Conservation (phyloP, 176 grass and related monocot genomes). For the Juncus effusus region DNA sequence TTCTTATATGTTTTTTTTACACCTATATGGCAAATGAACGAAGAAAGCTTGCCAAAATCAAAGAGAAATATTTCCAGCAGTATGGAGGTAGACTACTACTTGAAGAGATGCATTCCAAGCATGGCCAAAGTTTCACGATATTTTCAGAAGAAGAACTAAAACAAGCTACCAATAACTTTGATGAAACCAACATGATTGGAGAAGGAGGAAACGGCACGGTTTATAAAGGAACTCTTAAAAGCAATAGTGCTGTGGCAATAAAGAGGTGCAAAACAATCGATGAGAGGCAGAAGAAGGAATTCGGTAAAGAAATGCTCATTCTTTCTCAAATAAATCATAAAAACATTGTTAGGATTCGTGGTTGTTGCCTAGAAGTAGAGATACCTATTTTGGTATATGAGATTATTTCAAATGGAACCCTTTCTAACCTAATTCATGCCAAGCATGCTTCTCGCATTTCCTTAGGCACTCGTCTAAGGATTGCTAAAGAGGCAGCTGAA, state of each 20-base stretch:
- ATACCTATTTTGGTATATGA: constrained; percentile 38
- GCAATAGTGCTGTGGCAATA: neutral
- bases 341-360: constrained; percentile 31
- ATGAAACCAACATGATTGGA: constrained; percentile 26
- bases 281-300: constrained; percentile 24
- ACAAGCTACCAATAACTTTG: constrained; percentile 34
- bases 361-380: constrained; percentile 36
- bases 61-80: constrained; percentile 14
- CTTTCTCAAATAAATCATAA: constrained; percentile 30
- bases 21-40: neutral
- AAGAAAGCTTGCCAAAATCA: constrained; percentile 1
- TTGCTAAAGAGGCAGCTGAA: constrained; percentile 11
- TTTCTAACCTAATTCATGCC: constrained; percentile 16
- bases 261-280: constrained; percentile 36
- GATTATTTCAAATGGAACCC: constrained; percentile 29
- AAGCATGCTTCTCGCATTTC: neutral
- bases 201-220: constrained; percentile 39
- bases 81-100: constrained; percentile 13
- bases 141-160: constrained; percentile 18
- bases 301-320: constrained; percentile 34
- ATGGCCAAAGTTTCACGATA: constrained; percentile 16
- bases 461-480: constrained; percentile 19
- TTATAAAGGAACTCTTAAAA: constrained; percentile 26
- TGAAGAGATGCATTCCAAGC: constrained; percentile 6
- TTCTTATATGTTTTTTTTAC: neutral